Evolutionary conservation across 345 rosid species (phyloP), one percentile per base, ranked within the genome.

Genomic region (Eucalyptus sideroxylon): DNA sequence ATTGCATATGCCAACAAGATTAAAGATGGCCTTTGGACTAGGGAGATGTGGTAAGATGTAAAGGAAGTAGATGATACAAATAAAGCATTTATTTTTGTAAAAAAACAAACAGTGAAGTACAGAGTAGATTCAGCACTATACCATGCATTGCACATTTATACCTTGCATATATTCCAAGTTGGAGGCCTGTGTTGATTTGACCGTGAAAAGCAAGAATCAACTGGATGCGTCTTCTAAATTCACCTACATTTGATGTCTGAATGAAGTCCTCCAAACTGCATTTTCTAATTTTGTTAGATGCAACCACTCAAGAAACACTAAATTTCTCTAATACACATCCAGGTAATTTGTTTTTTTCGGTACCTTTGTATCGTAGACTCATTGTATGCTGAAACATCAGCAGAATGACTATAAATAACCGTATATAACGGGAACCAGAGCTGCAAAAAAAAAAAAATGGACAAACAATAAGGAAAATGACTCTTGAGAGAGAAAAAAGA

Each of bases 401-500:
- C 91, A 85, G 95, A 89, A 89, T 92, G 91, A 82, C 90, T 88
- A 88, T 89, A 92, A 91, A 98, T 95, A 94, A 98, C 93, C 24
- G 96, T 95, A 93, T 89, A 96, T 89, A 98, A 94, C 85, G 99
- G 98, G 94, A 98, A 97, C 99, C 99, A 98, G 88, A 98, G 93
- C 99, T n/a, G n/a, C n/a, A 30, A 51, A 51, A 8, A 19, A 19
- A n/a, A 51, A 53, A 9, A 19, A n/a, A 77, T 34, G 60, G 77
- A 88, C 51, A 59, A 90, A 81, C 59, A 23, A 50, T 88, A 47
- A 65, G 53, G 42, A 88, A 44, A 51, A 60, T n/a, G n/a, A 80
- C 24, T 50, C 60, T 50, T 31, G 44, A 86, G 24, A 50, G 26
- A 50, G 44, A 55, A 31, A 50, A 47, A 49, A 15, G 40, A 86